phyloP scores from a whole-genome alignment of 495 filamentous ascomycete genomes.

The Amphirosellinia nigrospora region DNA sequence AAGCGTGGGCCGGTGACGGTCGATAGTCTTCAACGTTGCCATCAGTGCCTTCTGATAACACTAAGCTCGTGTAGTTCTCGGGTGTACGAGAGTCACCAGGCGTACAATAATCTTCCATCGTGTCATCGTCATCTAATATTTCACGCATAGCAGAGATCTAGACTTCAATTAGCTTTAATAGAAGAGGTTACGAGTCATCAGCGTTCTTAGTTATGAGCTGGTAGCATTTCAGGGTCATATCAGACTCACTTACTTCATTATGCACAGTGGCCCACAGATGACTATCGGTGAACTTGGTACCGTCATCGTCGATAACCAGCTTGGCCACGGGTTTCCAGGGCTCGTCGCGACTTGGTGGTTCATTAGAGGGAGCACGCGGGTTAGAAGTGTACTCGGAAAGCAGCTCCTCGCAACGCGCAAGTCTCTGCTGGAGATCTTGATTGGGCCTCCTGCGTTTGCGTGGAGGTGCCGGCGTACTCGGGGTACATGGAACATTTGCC shows the following conservation, averaged over 20 bases:
- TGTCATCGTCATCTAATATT: conserved; percentile 52
- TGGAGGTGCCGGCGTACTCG: conserved; percentile 55
- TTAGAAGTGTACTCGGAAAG: conserved; percentile 52
- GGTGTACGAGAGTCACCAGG: conserved; percentile 38
- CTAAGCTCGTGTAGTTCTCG: conserved; percentile 48
- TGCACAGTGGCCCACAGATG: conserved; percentile 48
- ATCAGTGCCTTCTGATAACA: conserved; percentile 41
- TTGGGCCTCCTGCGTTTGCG: conserved; percentile 54
- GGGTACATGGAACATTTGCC: conserved; percentile 54
- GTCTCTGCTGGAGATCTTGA: conserved; percentile 55
- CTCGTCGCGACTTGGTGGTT: conserved; percentile 36
- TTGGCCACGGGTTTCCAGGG: conserved; percentile 48
- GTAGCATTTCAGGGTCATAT: background rate
- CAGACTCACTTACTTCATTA: conserved; percentile 46
- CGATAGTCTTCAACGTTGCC: conserved; percentile 55
- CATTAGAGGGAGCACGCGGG: conserved; percentile 37
- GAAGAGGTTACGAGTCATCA: background rate
- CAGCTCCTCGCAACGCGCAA: conserved; percentile 56
- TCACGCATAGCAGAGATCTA: conserved; percentile 55
- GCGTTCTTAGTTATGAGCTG: background rate
- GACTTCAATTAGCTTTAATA: conserved; percentile 10
- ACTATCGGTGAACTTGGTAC: conserved; percentile 54
- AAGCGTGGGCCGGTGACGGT: conserved; percentile 68
- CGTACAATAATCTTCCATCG: conserved; percentile 36
- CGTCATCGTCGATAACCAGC: conserved; percentile 52